Evolutionary conservation across 768 basidiomycete genomes (phyloP), one percentile per base, ranked within the genome.

Genomic region (Cytidiella melzeri): DNA sequence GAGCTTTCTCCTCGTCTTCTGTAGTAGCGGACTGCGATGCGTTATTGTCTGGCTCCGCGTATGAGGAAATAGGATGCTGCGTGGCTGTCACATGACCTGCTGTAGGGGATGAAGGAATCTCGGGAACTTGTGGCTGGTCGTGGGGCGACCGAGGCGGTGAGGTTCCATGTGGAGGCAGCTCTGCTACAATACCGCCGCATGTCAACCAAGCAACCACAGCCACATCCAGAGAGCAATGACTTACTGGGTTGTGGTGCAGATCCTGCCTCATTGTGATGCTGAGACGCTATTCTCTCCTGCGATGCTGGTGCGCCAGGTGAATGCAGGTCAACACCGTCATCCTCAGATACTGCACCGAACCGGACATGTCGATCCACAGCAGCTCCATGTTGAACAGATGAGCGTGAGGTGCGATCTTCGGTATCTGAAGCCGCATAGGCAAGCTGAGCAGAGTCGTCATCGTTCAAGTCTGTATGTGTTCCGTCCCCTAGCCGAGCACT

Each of bases 1-100:
- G 71, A n/a, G 69, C 71, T 3, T 63, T 67, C 54, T 84, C 82
- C 10, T 81, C 76, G 6, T 74, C 70, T 41, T 51, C 27, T 24
- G 43, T 43, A 12, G 45, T 41, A 2, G 25, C 20, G 1, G 34
- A 43, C 4, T 34, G 5, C 10, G 11, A 40, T 9, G 4, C 13
- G 36, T 41, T 37, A 26, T 50, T 4, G 43, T 34, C 30, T 7
- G 30, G 30, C 15, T 34, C 30, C 30, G 30, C n/a, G n/a, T n/a
- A n/a, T n/a, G n/a, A n/a, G 30, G 30, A 34, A 34, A 15, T 34
- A 15, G 9, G 30, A 15, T 34, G 30, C 30, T 34, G 15, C 30
- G 15, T n/a, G 30, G 30, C 30, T 34, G 30, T 34, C 9, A 15
- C 30, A 15, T 15, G 30, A 34, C 9, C 15, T 34, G 9, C 7